Conservation (phyloP, 1,284 basidiomycete genomes). For the Cryptococcus floricola region DNA sequence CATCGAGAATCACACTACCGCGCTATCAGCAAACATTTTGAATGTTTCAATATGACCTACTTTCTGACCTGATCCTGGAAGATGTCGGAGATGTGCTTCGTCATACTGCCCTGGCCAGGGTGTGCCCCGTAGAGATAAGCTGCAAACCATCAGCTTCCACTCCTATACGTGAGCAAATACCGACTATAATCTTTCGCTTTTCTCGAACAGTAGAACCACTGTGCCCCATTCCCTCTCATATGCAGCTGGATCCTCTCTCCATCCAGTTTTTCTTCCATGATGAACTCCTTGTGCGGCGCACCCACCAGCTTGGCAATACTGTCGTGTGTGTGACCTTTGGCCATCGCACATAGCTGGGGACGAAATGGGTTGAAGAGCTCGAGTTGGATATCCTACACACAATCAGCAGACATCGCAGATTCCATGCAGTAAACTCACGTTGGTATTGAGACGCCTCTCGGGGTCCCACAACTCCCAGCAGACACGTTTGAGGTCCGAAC, state of each 20-base stretch:
- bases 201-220: slow-evolving; percentile 87
- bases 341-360: slow-evolving; percentile 88
- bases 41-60: slow-evolving; percentile 53
- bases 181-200: slow-evolving; percentile 88
- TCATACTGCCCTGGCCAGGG: slow-evolving; percentile 73
- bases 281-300: slow-evolving; percentile 59
- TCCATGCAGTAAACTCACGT: slow-evolving; percentile 52
- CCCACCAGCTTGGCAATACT: slow-evolving; percentile 79
- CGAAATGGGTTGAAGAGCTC: slow-evolving; percentile 78
- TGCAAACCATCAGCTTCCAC: slow-evolving; percentile 6
- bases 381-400: slow-evolving; percentile 67
- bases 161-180: slow-evolving; percentile 3
- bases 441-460: slow-evolving; percentile 41
- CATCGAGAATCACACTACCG: slow-evolving; percentile 79
- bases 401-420: not conserved
- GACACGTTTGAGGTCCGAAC: slow-evolving; percentile 87
- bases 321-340: slow-evolving; percentile 65
- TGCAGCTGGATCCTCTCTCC: slow-evolving; percentile 93
- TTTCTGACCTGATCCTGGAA: slow-evolving; percentile 73
- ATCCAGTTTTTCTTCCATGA: slow-evolving; percentile 93
- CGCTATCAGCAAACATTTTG: slow-evolving; percentile 1
- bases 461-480: slow-evolving; percentile 57
- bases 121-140: slow-evolving; percentile 78
- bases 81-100: slow-evolving; percentile 70
- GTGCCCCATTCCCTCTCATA: slow-evolving; percentile 65